Base-by-base conservation (phyloP, 1,284 basidiomycete genomes). In the Puccinia triticina region DNA sequence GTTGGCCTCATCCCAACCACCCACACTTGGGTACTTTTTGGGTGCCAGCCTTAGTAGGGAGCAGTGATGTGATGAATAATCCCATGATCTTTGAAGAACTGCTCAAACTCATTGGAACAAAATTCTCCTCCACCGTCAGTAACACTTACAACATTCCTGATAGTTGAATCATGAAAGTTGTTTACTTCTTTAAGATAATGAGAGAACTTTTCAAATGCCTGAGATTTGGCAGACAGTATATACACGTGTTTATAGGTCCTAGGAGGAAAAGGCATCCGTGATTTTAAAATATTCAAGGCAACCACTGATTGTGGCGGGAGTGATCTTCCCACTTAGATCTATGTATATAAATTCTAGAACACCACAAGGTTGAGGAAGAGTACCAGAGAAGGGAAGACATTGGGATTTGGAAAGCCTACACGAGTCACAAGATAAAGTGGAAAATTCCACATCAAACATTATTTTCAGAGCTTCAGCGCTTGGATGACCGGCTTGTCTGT, bases 1-100 rank as follows among this genome's bases (percentile, higher is more conserved):
- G n/a, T n/a, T n/a, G n/a, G n/a, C n/a, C n/a, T n/a, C n/a, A n/a
- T n/a, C n/a, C n/a, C n/a, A n/a, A n/a, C n/a, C n/a, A n/a, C n/a
- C n/a, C n/a, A n/a, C n/a, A n/a, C n/a, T n/a, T n/a, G n/a, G n/a
- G n/a, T n/a, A n/a, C n/a, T n/a, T n/a, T n/a, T n/a, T n/a, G n/a
- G n/a, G n/a, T n/a, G n/a, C n/a, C n/a, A n/a, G n/a, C n/a, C n/a
- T n/a, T n/a, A n/a, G 40, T 73, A 73, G 12, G 71, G 71, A 2
- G 71, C 71, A 50, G 71, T 67, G 29, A 67, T 10, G 5, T 67
- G 37, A 40, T 67, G 64, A n/a, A 40, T 40, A 8, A 67, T 67
- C 5, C 64, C 34, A 21, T 67, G 10, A 12, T 37, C 1, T 21
- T 14, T 29, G 21, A 29, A 67, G 34, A 67, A 43, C 3, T 37